Evolutionary conservation across 2,329 filamentous ascomycete species (phyloP).

Genomic region (Zymoseptoria tritici): DNA sequence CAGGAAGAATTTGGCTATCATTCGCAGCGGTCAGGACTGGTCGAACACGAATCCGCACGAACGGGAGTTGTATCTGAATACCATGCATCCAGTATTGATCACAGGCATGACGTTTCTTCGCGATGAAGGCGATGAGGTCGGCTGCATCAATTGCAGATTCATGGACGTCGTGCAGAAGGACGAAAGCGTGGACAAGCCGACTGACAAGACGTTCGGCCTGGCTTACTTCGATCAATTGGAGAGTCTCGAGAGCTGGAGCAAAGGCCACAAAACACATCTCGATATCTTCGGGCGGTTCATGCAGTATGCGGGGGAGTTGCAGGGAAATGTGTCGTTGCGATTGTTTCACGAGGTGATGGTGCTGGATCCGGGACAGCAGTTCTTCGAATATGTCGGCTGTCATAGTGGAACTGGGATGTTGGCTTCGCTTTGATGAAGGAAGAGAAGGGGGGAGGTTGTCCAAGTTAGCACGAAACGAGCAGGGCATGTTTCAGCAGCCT

Average conservation of each 20-base stretch:
- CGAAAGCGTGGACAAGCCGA: constrained; percentile 1
- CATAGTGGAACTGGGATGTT: constrained; percentile 19
- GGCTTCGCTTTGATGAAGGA: constrained; percentile 4
- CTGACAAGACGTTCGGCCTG: constrained; percentile 20
- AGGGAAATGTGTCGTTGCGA: constrained; percentile 15
- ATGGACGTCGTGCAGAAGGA: constrained; percentile 32
- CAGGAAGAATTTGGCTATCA: constrained; percentile 37
- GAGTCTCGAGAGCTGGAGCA: constrained; percentile 19
- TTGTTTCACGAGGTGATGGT: constrained; percentile 22
- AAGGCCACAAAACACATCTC: constrained; percentile 20
- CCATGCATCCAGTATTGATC: constrained; percentile 40
- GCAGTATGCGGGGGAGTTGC: constrained; percentile 19
- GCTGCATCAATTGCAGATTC: constrained; percentile 39
- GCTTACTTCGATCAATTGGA: constrained; percentile 20
- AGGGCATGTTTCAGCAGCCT: neutral
- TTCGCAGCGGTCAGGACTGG: constrained; percentile 44
- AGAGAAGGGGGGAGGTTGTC: neutral
- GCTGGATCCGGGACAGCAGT: constrained; percentile 16
- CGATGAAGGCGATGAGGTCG: constrained; percentile 37
- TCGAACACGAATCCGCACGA: constrained; percentile 35
- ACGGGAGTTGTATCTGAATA: constrained; percentile 37
- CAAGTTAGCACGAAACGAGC: neutral
- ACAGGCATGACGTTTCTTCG: constrained; percentile 41
- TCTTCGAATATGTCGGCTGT: constrained; percentile 20
- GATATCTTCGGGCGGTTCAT: constrained; percentile 20